A percentile compares a stretch with the other conserved stretches of the same genome.
Conservation (phyloP, 345 rosid species). For the Salix dunnii region DNA sequence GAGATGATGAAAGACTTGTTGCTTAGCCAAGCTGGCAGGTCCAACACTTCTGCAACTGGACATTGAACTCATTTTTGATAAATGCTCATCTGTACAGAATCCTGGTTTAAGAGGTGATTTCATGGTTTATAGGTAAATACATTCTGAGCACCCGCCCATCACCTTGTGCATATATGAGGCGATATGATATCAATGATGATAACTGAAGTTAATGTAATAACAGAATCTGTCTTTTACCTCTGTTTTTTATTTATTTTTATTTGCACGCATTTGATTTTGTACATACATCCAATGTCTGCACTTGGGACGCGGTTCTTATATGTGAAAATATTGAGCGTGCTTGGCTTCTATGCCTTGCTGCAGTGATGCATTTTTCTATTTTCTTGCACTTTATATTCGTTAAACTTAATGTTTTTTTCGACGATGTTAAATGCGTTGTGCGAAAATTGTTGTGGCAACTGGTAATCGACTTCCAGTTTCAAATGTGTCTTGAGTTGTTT, state of each 20-base stretch:
- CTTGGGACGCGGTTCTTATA: neutral
- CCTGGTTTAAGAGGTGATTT: conserved; percentile 19
- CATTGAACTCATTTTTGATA: conserved; percentile 7
- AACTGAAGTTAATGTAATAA: neutral
- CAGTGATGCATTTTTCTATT: neutral
- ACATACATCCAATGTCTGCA: neutral
- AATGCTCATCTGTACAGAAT: conserved; percentile 28
- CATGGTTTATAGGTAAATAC: conserved; percentile 11
- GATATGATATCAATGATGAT: neutral
- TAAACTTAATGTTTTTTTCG: too few relatives aligned
- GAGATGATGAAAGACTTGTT: conserved; percentile 51
- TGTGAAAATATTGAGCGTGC: conserved; percentile 1
- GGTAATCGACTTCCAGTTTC: neutral
- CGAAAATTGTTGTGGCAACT: neutral
- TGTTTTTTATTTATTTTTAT: neutral
- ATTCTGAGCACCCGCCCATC: conserved; percentile 8
- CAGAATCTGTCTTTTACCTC: neutral
- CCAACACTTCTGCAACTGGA: conserved; percentile 21
- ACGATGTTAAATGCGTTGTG: neutral
- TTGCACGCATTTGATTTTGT: neutral
- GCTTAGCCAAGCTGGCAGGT: conserved; percentile 46
- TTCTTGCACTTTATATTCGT: neutral
- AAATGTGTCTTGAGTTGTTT: neutral
- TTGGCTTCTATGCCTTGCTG: conserved; percentile 1
- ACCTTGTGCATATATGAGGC: conserved; percentile 11